Conservation (phyloP, 495 filamentous ascomycete genomes). For the Hypoxylon intermedium region DNA sequence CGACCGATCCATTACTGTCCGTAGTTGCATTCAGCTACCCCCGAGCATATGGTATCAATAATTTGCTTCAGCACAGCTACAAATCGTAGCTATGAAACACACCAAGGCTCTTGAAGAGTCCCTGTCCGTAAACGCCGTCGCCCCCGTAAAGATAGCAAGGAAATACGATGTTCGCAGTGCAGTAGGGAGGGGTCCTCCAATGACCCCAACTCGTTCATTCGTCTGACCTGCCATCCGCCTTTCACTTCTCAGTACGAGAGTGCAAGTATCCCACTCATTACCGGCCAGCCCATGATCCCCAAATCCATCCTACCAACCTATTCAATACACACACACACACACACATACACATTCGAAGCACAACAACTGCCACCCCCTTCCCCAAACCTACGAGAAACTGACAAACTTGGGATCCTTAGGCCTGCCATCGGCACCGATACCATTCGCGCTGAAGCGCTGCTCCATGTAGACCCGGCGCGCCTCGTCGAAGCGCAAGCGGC, state of each 20-base stretch:
- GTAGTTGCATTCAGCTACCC: neutral
- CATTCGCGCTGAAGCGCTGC: conserved; percentile 81
- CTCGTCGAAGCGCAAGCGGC: conserved; percentile 84
- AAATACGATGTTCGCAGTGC: conserved; percentile 22
- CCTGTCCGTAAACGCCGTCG: conserved; percentile 24
- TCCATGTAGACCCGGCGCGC: conserved; percentile 84
- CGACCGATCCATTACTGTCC: conserved; percentile 20
- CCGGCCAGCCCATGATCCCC: conserved; percentile 9
- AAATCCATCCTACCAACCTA: conserved; percentile 2
- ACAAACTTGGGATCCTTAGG: conserved; percentile 95
- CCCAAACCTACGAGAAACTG: conserved; percentile 73
- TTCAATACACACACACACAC: conserved; percentile 12
- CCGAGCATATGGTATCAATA: neutral
- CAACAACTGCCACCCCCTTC: neutral
- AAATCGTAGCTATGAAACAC: neutral
- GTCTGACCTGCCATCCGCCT: neutral
- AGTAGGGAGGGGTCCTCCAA: conserved; percentile 17
- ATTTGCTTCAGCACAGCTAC: no score
- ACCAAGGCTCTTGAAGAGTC: conserved; percentile 3
- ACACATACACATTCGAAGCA: neutral
- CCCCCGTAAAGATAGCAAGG: neutral
- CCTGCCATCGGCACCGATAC: conserved; percentile 85
- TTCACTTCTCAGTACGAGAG: neutral
- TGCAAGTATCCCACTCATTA: neutral
- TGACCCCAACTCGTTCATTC: neutral